These are phyloP conservation scores for Podospora pseudoanserina DNA, from an alignment of 495 filamentous ascomycete species.

Conservation along the genomic window DNA sequence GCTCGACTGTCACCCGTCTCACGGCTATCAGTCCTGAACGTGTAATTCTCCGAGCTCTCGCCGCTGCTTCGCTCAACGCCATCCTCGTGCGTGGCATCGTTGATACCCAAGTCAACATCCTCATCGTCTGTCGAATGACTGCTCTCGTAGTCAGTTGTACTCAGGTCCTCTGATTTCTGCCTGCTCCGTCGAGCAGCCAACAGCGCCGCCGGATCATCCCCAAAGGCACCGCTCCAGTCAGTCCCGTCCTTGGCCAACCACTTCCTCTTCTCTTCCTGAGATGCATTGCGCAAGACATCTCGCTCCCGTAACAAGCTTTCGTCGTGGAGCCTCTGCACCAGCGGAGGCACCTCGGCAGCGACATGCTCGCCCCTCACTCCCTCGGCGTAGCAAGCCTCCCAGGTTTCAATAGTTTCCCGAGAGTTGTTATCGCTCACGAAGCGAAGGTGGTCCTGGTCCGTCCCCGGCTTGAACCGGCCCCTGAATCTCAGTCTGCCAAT, in stretches of 20 bases:
- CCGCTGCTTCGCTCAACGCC: neutral
- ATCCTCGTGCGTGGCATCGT: constrained; percentile 35
- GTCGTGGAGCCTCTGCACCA: constrained; percentile 70
- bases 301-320: constrained; percentile 70
- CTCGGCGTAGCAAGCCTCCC: constrained; percentile 85
- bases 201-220: constrained; percentile 53
- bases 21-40: constrained; percentile 12
- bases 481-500: constrained; percentile 77
- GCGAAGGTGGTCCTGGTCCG: constrained; percentile 75
- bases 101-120: constrained; percentile 43
- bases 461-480: constrained; percentile 81
- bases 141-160: constrained; percentile 29
- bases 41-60: constrained; percentile 14
- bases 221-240: constrained; percentile 88
- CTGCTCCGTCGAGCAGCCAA: constrained; percentile 28
- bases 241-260: constrained; percentile 79
- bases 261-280: constrained; percentile 63
- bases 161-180: constrained; percentile 43
- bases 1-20: constrained; percentile 13
- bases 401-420: constrained; percentile 88
- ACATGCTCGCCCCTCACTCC: constrained; percentile 71
- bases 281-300: constrained; percentile 69
- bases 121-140: constrained; percentile 33
- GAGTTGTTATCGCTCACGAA: constrained; percentile 86
- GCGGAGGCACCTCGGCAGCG: constrained; percentile 59